These are phyloP conservation scores for Saccharomycopsis guyanensis DNA, from an alignment of 805 yeast genomes.

Conservation along the genomic window DNA sequence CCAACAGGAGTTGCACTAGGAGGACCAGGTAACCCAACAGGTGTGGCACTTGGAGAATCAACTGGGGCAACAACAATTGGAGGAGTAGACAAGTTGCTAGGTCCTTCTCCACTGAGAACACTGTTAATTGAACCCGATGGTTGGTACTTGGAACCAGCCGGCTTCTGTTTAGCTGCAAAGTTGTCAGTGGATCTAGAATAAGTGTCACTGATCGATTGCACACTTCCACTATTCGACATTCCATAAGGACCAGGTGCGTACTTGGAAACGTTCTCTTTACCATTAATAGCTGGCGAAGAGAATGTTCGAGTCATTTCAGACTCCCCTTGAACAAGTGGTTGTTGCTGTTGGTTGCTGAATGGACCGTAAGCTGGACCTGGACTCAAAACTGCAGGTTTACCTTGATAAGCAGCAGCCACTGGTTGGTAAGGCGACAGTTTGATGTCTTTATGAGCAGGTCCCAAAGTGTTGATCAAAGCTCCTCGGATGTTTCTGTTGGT, in stretches of 20 bases:
- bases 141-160: neutral
- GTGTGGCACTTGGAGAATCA: neutral
- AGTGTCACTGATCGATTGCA: neutral
- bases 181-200: neutral
- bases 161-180: neutral
- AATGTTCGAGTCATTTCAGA: neutral
- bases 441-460: neutral
- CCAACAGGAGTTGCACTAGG: neutral
- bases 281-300: slow-evolving; percentile 6
- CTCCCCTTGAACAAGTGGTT: neutral
- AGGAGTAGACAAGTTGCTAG: neutral
- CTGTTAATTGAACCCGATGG: neutral
- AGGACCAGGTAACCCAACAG: neutral
- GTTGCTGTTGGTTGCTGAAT: neutral
- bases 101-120: too few relatives aligned
- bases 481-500: slow-evolving; percentile 8
- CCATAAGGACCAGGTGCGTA: neutral
- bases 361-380: neutral
- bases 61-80: too few relatives aligned
- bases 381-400: neutral
- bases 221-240: neutral
- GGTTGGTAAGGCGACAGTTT: neutral
- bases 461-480: slow-evolving; percentile 1
- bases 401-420: neutral
- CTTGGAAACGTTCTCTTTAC: neutral